Evolutionary conservation across 2,329 filamentous ascomycete species (phyloP).

Genomic region (Penicillium paneum): DNA sequence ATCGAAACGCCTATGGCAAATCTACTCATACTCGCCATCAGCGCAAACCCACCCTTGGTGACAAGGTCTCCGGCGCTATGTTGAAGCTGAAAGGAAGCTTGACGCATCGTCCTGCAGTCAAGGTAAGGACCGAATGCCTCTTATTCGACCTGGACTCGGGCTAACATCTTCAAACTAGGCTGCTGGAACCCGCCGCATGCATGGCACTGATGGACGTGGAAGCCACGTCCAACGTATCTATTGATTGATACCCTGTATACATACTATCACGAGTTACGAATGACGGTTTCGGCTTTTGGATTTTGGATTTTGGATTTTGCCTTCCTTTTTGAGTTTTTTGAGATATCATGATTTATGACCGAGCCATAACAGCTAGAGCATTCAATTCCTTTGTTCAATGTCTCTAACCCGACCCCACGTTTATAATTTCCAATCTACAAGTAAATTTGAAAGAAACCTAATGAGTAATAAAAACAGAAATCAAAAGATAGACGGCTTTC

Average conservation of each 20-base stretch:
- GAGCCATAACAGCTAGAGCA: not conserved
- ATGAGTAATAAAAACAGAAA: not conserved
- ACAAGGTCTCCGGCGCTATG: conserved; percentile 75
- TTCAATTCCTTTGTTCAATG: not conserved
- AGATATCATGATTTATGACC: not conserved
- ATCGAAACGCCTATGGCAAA: conserved; percentile 7
- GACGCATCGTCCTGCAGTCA: conserved; percentile 66
- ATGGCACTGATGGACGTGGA: conserved; percentile 68
- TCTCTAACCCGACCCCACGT: too few species aligned
- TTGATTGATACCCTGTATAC: conserved; percentile 13
- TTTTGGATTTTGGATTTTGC: not conserved
- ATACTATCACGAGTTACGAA: conserved; percentile 2
- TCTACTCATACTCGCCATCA: conserved; percentile 55
- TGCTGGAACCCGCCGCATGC: conserved; percentile 70
- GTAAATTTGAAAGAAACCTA: not conserved
- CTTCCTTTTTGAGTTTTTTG: not conserved
- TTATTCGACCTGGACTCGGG: not conserved
- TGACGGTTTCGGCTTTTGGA: not conserved
- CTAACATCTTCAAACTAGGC: conserved; percentile 48
- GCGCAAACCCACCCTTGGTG: conserved; percentile 65
- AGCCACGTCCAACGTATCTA: conserved; percentile 27
- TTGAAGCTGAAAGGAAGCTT: conserved; percentile 69
- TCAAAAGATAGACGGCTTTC: not conserved
- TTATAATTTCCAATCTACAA: not conserved
- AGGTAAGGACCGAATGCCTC: conserved; percentile 45